Percentiles rank a stretch among this genome's conserved stretches.
These are phyloP conservation scores for Cyberlindnera galapagoensis DNA, from an alignment of 805 yeast genomes.

Conservation along the genomic window DNA sequence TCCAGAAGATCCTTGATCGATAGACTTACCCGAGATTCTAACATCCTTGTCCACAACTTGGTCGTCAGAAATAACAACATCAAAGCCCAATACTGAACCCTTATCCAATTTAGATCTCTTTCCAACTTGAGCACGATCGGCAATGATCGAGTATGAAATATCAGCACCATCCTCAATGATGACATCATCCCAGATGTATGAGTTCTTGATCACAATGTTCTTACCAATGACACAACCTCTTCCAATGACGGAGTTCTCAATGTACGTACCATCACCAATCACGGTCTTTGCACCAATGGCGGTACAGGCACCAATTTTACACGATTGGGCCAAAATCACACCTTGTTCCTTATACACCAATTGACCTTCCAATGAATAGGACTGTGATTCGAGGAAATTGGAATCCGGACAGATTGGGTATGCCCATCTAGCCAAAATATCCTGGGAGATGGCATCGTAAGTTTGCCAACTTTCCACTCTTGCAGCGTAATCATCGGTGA, in stretches of 20 bases:
- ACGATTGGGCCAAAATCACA: slow-evolving; percentile 90
- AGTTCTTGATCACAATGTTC: slow-evolving; percentile 60
- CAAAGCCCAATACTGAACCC: slow-evolving; percentile 77
- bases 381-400: slow-evolving; percentile 62
- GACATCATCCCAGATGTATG: slow-evolving; percentile 86
- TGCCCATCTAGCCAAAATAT: slow-evolving; percentile 84
- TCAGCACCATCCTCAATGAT: slow-evolving; percentile 57
- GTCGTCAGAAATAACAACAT: slow-evolving; percentile 56
- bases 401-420: slow-evolving; percentile 89
- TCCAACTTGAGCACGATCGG: slow-evolving; percentile 53
- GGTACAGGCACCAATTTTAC: slow-evolving; percentile 73
- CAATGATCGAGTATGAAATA: slow-evolving; percentile 64
- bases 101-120: slow-evolving; percentile 44
- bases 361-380: slow-evolving; percentile 73
- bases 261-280: slow-evolving; percentile 67
- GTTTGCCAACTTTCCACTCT: slow-evolving; percentile 95
- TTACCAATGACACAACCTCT: slow-evolving; percentile 80
- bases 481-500: slow-evolving; percentile 76
- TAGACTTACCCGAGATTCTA: slow-evolving; percentile 45
- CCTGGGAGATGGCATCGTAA: slow-evolving; percentile 86
- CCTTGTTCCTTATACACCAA: slow-evolving; percentile 86
- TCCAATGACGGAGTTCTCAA: slow-evolving; percentile 76
- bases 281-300: slow-evolving; percentile 73
- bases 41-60: slow-evolving; percentile 42
- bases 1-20: slow-evolving; percentile 20